phyloP scores from a whole-genome alignment of 1,139 yeast species.

The Sporopachydermia cereana region DNA sequence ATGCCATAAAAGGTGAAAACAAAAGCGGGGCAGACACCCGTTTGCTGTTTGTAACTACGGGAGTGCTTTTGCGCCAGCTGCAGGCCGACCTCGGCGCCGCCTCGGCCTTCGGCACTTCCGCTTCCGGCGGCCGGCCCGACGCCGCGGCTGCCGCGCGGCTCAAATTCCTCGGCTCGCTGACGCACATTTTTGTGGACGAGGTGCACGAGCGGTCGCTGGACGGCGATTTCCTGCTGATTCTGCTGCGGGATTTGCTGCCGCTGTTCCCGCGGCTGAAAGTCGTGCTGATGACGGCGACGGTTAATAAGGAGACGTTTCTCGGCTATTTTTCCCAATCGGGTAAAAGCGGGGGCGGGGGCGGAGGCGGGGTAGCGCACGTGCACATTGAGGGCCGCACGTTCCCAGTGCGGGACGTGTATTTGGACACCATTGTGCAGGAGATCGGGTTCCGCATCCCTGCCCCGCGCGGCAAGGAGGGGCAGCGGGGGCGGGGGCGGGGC shows the following conservation, averaged over 20 bases:
- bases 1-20: constrained; percentile 82
- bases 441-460: constrained; percentile 38
- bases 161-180: constrained; percentile 19
- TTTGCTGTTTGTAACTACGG: constrained; percentile 80
- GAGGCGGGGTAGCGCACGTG: constrained; percentile 43
- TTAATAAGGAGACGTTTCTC: constrained; percentile 57
- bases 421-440: constrained; percentile 49
- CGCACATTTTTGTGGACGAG: constrained; percentile 79
- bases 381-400: constrained; percentile 92
- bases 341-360: too few species aligned
- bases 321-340: constrained; percentile 42
- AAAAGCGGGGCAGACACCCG: constrained; percentile 51
- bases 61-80: constrained; percentile 78
- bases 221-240: constrained; percentile 71
- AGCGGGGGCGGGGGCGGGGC: constrained; percentile 12
- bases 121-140: too few species aligned
- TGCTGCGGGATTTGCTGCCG: constrained; percentile 46
- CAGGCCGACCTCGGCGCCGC: constrained; percentile 42
- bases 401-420: constrained; percentile 68
- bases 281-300: constrained; percentile 91
- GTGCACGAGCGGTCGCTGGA: constrained; percentile 94
- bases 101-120: too few species aligned
- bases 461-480: not conserved
- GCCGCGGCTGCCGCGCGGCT: not conserved
- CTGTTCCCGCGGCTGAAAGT: constrained; percentile 47